Percentiles rank a stretch among this genome's conserved stretches.
Evolutionary conservation across 169 alveolate genomes (phyloP).

Genomic region (Neospora caninum): DNA sequence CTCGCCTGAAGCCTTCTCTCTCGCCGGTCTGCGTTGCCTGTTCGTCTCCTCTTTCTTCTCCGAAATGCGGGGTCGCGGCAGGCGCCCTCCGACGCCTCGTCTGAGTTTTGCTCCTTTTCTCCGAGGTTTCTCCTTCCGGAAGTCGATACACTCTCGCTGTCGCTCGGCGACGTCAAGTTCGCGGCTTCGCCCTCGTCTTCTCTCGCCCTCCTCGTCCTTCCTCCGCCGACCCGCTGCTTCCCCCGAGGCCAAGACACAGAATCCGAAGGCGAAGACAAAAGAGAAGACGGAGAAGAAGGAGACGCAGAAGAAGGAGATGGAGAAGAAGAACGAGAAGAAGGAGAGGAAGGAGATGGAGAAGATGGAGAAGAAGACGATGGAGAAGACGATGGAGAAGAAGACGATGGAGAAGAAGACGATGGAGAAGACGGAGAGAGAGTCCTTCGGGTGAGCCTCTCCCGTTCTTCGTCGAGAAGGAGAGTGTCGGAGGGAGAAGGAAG

Average conservation of each 20-base stretch:
- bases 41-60: background rate
- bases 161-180: background rate
- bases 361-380: too few species aligned
- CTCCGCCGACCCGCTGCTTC: too few species aligned
- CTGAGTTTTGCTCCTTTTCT: background rate
- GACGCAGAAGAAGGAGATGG: too few species aligned
- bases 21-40: background rate
- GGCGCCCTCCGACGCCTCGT: background rate
- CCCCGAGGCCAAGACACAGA: too few species aligned
- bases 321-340: too few species aligned
- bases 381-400: too few species aligned
- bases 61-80: background rate
- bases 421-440: too few species aligned
- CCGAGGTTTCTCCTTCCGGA: background rate
- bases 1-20: background rate
- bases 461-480: background rate
- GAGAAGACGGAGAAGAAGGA: too few species aligned
- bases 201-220: background rate
- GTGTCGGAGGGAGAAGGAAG: background rate
- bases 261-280: too few species aligned
- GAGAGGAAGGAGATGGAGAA: too few species aligned
- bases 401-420: too few species aligned
- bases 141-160: background rate
- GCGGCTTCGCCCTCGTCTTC: background rate
- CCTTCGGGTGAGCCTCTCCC: too few species aligned